A percentile compares a stretch with the other conserved stretches of the same genome.
These are phyloP conservation scores for Lodderomyces margitis DNA, from an alignment of 1,139 yeast genomes.

Conservation along the genomic window DNA sequence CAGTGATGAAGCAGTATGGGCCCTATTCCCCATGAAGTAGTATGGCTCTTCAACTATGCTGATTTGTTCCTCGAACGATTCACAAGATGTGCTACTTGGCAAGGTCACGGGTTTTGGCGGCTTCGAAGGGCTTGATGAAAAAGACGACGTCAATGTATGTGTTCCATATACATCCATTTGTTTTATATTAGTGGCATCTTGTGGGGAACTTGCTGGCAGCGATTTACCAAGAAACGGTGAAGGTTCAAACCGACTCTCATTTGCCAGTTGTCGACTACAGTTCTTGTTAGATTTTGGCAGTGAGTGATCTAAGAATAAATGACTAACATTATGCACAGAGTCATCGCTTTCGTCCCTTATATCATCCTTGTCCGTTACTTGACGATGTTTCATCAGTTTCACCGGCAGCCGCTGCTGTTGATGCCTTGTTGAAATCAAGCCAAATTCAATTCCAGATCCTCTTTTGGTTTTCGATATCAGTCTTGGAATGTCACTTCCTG, in stretches of 20 bases:
- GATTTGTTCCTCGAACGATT: conserved; percentile 26
- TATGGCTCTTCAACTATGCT: conserved; percentile 23
- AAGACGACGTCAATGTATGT: too few relatives aligned
- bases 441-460: not conserved
- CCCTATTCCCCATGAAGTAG: not conserved
- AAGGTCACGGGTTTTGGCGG: not conserved
- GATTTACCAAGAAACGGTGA: conserved; percentile 2
- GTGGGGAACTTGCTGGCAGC: not conserved
- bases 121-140: not conserved
- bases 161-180: not conserved
- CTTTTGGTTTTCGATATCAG: not conserved
- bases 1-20: not conserved
- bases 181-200: not conserved
- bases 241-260: not conserved
- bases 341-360: not conserved
- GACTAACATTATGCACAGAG: not conserved
- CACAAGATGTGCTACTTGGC: not conserved
- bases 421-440: not conserved
- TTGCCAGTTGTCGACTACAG: not conserved
- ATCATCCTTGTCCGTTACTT: not conserved
- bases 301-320: not conserved
- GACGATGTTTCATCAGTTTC: not conserved
- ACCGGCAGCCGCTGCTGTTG: not conserved
- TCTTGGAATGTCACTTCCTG: not conserved
- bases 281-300: not conserved